Conservation (phyloP, 805 yeast genomes). For the Kodamaea jinghongensis region DNA sequence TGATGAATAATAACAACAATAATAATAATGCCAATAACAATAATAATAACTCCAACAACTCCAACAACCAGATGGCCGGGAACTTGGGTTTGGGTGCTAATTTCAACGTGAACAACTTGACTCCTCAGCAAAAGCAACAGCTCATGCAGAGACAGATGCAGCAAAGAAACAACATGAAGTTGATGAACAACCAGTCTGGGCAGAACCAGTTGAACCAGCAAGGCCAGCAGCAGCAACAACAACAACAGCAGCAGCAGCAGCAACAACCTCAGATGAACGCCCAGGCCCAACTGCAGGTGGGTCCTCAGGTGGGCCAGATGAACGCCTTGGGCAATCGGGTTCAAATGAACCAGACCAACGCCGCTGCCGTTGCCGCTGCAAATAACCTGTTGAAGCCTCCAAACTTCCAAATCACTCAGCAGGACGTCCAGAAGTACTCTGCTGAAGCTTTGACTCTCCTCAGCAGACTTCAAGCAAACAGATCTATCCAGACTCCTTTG, state of each 20-base stretch:
- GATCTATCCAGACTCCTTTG: slow-evolving; percentile 32
- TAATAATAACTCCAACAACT: slow-evolving; percentile 11
- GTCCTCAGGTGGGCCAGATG: background rate
- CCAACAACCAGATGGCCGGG: slow-evolving; percentile 9
- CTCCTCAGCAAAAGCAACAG: slow-evolving; percentile 39
- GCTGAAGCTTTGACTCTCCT: slow-evolving; percentile 41
- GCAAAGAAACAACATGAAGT: slow-evolving; percentile 16
- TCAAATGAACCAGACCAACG: background rate
- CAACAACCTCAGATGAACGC: too few species aligned
- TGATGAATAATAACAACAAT: slow-evolving; percentile 2
- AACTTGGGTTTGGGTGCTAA: slow-evolving; percentile 4
- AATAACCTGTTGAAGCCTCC: slow-evolving; percentile 23
- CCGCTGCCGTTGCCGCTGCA: background rate
- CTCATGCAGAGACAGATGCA: slow-evolving; percentile 36
- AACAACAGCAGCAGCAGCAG: slow-evolving; percentile 1
- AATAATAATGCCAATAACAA: slow-evolving; percentile 11
- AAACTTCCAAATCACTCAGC: slow-evolving; percentile 32
- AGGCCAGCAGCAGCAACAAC: slow-evolving; percentile 9
- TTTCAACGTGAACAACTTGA: slow-evolving; percentile 24
- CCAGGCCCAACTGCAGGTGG: slow-evolving; percentile 1
- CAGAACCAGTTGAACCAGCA: slow-evolving; percentile 19
- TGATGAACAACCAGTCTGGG: slow-evolving; percentile 11
- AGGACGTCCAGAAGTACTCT: slow-evolving; percentile 38
- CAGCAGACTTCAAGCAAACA: slow-evolving; percentile 33
- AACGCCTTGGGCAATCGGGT: background rate